Percentiles rank a stretch among this genome's conserved stretches.
phyloP scores from a whole-genome alignment of 495 filamentous ascomycete genomes.

The Lasiosphaeris hirsuta region DNA sequence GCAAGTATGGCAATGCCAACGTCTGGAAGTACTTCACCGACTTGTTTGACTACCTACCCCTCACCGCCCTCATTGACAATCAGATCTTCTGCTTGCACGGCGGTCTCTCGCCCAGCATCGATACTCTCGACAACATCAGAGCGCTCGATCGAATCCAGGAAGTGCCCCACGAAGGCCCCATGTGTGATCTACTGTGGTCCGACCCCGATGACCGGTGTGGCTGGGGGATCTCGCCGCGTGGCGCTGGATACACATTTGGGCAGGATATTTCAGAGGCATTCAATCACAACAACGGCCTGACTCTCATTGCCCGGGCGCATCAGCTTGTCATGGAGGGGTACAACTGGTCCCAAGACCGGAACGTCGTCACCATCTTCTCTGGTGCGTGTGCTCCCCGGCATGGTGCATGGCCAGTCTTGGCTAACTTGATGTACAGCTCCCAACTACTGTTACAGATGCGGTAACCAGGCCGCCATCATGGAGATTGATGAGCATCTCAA shows the following conservation, averaged over 20 bases:
- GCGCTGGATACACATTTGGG: constrained; percentile 97
- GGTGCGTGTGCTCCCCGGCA: constrained; percentile 50
- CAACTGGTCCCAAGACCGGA: constrained; percentile 96
- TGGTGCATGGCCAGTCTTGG: not conserved
- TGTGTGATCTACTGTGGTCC: constrained; percentile 98
- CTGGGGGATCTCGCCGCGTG: constrained; percentile 96
- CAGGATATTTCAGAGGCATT: constrained; percentile 99
- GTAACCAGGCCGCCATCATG: constrained; percentile 99
- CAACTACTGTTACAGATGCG: constrained; percentile 97
- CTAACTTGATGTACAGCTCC: constrained; percentile 58
- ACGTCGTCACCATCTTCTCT: constrained; percentile 98
- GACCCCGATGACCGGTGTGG: constrained; percentile 98
- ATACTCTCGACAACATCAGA: constrained; percentile 96
- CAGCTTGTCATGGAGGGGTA: constrained; percentile 98
- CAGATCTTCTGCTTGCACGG: constrained; percentile 99
- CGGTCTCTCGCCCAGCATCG: constrained; percentile 91
- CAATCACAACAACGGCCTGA: constrained; percentile 99
- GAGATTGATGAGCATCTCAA: constrained; percentile 99
- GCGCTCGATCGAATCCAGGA: constrained; percentile 96
- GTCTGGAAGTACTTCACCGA: constrained; percentile 99
- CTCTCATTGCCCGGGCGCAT: constrained; percentile 88
- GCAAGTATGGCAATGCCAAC: constrained; percentile 97
- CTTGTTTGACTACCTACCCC: constrained; percentile 96
- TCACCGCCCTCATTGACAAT: constrained; percentile 98
- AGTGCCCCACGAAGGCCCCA: constrained; percentile 96